Conservation (phyloP, 208 protist species). For the Leishmania braziliensis region DNA sequence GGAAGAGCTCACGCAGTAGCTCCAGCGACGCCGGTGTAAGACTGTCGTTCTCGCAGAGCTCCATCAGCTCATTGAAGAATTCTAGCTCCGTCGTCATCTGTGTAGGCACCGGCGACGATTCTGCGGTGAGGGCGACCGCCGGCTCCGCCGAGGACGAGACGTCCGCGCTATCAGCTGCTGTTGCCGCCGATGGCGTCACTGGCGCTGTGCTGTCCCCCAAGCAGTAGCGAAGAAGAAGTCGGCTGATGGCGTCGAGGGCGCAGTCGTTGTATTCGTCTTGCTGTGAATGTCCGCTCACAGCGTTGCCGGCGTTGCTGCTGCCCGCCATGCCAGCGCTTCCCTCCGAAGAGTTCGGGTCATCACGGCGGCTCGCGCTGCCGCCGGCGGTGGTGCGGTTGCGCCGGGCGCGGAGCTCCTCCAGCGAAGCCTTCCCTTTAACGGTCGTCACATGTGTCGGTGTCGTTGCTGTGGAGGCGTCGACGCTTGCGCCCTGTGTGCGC, state of each 20-base stretch:
- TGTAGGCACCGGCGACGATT: conserved; percentile 13
- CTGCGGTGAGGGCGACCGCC: conserved; percentile 1
- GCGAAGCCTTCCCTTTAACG: conserved; percentile 35
- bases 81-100: conserved; percentile 35
- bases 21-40: conserved; percentile 51
- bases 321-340: neutral
- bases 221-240: conserved; percentile 61
- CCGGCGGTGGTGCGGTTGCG: conserved; percentile 37
- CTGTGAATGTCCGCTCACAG: neutral
- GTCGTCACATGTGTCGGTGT: conserved; percentile 38
- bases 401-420: conserved; percentile 52
- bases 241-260: conserved; percentile 53
- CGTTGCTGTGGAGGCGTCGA: conserved; percentile 9
- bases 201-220: neutral
- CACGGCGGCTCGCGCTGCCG: neutral
- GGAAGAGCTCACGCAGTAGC: conserved; percentile 57
- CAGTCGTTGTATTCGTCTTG: conserved; percentile 36
- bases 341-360: neutral
- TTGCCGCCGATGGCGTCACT: conserved; percentile 9
- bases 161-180: conserved; percentile 13
- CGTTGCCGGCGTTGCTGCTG: conserved; percentile 3
- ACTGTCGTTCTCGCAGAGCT: conserved; percentile 35
- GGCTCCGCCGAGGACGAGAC: neutral
- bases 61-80: conserved; percentile 46
- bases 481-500: conserved; percentile 17